A percentile compares a stretch with the other conserved stretches of the same genome.
Conservation (phyloP, 495 filamentous ascomycete genomes). For the Extremus antarcticus region DNA sequence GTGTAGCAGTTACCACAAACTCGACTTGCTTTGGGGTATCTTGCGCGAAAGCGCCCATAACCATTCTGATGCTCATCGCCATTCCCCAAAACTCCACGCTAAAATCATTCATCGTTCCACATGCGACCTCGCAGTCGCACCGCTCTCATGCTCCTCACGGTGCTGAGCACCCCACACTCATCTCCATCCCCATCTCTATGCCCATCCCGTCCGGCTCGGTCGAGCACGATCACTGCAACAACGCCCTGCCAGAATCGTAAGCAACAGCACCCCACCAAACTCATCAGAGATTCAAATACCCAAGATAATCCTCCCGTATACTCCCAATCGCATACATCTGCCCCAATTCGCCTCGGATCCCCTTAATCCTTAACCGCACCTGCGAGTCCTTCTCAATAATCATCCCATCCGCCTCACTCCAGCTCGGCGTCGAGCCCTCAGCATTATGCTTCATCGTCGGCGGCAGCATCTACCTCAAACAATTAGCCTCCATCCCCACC, state of each 20-base stretch:
- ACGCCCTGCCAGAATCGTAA: not conserved
- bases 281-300: conserved; percentile 6
- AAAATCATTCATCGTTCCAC: not conserved
- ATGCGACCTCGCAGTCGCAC: not conserved
- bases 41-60: not conserved
- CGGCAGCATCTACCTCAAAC: conserved; percentile 56
- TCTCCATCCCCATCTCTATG: no score
- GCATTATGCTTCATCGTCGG: conserved; percentile 86
- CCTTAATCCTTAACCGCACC: conserved; percentile 84
- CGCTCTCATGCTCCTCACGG: not conserved
- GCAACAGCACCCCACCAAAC: not conserved
- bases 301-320: conserved; percentile 60
- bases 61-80: not conserved
- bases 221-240: not conserved
- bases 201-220: no score
- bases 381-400: conserved; percentile 90
- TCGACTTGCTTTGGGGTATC: not conserved
- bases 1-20: not conserved
- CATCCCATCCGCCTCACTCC: conserved; percentile 54
- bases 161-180: no score
- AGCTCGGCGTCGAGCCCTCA: conserved; percentile 36
- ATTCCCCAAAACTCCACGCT: not conserved
- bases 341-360: conserved; percentile 80
- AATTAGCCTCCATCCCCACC: no score
- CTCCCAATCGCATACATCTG: conserved; percentile 94